phyloP scores from a whole-genome alignment of 306 rosid genomes.

The Ceratonia siliqua region DNA sequence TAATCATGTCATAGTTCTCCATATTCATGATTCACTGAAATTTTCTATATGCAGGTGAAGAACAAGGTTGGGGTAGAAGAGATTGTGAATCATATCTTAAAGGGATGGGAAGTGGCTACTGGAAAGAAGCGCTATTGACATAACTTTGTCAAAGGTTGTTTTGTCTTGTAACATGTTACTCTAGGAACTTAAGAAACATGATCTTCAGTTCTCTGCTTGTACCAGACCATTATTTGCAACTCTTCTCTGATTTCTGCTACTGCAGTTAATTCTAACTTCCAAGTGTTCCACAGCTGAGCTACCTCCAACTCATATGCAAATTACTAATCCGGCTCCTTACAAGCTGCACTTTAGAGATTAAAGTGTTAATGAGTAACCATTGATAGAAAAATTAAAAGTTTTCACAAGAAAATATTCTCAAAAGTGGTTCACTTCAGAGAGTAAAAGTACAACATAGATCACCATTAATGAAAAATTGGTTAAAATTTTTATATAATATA shows the following conservation, averaged over 20 bases:
- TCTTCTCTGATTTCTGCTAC: not conserved
- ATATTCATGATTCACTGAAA: not conserved
- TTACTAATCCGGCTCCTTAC: no score
- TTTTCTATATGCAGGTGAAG: slow-evolving; percentile 62
- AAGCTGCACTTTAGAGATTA: no score
- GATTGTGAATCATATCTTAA: slow-evolving; percentile 69
- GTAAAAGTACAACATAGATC: no score
- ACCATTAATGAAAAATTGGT: no score
- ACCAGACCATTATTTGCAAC: not conserved
- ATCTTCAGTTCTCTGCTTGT: not conserved
- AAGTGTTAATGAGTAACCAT: no score
- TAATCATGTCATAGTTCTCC: not conserved
- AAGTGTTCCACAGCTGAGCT: no score
- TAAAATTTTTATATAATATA: no score
- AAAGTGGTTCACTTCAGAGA: no score
- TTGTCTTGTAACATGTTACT: not conserved
- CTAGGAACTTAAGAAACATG: not conserved
- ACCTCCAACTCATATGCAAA: no score
- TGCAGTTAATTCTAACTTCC: not conserved
- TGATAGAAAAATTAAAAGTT: no score
- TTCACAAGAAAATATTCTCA: no score
- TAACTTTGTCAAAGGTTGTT: not conserved
- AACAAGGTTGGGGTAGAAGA: slow-evolving; percentile 79
- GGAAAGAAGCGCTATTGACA: slow-evolving; percentile 69
- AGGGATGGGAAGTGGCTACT: slow-evolving; percentile 72